These are phyloP conservation scores for Trifolium pratense DNA, from an alignment of 306 rosid genomes.

Conservation along the genomic window DNA sequence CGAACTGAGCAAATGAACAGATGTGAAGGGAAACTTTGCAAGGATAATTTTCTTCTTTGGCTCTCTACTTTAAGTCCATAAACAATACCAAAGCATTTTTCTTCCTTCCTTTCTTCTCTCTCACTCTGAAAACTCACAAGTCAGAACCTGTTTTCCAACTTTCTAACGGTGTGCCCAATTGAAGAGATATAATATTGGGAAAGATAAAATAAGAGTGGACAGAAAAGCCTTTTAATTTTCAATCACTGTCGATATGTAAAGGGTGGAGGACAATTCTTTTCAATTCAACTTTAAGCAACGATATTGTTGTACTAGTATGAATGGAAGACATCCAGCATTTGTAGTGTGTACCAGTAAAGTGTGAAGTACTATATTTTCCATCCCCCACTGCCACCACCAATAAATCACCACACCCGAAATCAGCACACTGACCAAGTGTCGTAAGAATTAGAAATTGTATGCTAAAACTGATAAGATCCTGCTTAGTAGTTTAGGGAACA, in stretches of 20 bases:
- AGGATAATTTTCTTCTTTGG: background rate
- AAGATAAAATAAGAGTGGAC: background rate
- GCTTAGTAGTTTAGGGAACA: too few relatives aligned
- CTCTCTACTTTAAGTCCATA: slow-evolving; percentile 6
- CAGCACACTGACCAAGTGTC: too few relatives aligned
- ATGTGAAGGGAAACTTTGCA: background rate
- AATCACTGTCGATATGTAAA: background rate
- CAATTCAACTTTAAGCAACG: background rate
- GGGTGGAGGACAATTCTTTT: slow-evolving; percentile 7
- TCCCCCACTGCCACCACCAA: background rate
- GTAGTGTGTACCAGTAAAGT: background rate
- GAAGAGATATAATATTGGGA: background rate
- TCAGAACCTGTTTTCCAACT: background rate
- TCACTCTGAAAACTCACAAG: background rate
- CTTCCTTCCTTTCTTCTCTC: background rate
- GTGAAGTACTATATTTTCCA: background rate
- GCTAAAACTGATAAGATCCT: too few relatives aligned
- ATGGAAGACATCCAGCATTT: background rate
- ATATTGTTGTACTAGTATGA: background rate
- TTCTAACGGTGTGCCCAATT: background rate
- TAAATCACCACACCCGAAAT: background rate
- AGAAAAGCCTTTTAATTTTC: slow-evolving; percentile 5
- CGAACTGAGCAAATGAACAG: slow-evolving; percentile 6
- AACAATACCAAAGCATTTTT: slow-evolving; percentile 1
- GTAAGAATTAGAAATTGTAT: too few relatives aligned